Evolutionary conservation across 495 filamentous ascomycete genomes (phyloP).

Genomic region (Melanomma pulvis-pyrius): DNA sequence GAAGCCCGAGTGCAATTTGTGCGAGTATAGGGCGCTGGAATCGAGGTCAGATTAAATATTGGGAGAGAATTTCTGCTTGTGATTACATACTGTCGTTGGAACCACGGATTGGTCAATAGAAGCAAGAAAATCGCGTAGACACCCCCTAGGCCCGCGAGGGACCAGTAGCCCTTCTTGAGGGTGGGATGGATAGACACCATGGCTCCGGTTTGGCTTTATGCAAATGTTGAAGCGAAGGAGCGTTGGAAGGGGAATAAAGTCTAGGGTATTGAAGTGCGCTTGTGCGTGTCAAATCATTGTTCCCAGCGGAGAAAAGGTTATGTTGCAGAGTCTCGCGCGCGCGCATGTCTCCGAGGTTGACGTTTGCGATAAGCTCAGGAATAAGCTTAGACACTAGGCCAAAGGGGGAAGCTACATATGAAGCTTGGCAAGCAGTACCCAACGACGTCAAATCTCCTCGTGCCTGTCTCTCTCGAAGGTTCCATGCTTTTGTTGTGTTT

Average conservation of each 20-base stretch:
- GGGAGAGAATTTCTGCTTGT: neutral
- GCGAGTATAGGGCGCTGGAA: constrained; percentile 72
- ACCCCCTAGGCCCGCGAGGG: constrained; percentile 45
- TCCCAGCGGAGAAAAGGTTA: neutral
- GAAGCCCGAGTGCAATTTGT: constrained; percentile 68
- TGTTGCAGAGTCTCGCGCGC: too few relatives aligned
- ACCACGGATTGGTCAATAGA: constrained; percentile 52
- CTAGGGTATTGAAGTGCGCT: too few relatives aligned
- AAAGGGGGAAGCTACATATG: neutral
- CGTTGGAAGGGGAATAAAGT: neutral
- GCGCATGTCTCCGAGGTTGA: neutral
- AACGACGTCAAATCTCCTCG: too few relatives aligned
- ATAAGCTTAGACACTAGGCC: neutral
- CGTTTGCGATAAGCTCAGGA: neutral
- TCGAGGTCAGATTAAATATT: neutral
- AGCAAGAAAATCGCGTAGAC: constrained; percentile 50
- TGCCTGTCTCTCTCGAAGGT: too few relatives aligned
- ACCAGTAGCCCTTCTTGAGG: constrained; percentile 46
- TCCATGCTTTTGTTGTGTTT: too few relatives aligned
- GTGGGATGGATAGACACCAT: constrained; percentile 39
- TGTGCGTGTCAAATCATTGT: neutral
- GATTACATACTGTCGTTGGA: constrained; percentile 62
- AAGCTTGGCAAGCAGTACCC: too few relatives aligned
- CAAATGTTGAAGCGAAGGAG: neutral
- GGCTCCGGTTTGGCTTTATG: neutral